phyloP scores from a whole-genome alignment of 345 rosid species.

The Physaria fendleri region DNA sequence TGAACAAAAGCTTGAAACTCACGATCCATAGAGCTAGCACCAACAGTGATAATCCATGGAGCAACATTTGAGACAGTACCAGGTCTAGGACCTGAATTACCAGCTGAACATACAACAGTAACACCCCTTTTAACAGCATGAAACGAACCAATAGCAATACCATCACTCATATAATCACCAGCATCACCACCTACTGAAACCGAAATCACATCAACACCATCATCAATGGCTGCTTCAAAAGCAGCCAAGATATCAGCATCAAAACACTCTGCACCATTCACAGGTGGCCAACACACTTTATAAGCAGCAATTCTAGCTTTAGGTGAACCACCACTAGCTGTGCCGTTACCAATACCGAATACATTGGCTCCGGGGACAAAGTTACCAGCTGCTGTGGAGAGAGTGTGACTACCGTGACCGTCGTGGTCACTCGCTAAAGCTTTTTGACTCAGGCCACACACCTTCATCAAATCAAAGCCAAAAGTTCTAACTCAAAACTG shows the following conservation, averaged over 20 bases:
- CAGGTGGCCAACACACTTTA: constrained; percentile 48
- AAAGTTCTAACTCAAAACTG: too few relatives aligned
- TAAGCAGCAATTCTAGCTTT: constrained; percentile 56
- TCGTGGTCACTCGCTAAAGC: constrained; percentile 50
- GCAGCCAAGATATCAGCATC: constrained; percentile 55
- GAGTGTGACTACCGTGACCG: constrained; percentile 60
- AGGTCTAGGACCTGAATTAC: constrained; percentile 61
- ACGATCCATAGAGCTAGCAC: constrained; percentile 70
- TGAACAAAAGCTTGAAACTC: constrained; percentile 43
- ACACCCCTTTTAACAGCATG: constrained; percentile 36
- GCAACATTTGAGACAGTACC: constrained; percentile 49
- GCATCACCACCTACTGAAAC: constrained; percentile 36
- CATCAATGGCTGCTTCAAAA: constrained; percentile 49
- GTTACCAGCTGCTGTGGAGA: constrained; percentile 58
- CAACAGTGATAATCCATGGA: constrained; percentile 76
- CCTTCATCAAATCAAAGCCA: too few relatives aligned
- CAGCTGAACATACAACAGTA: constrained; percentile 42
- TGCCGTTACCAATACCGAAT: constrained; percentile 43
- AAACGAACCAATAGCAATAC: constrained; percentile 36
- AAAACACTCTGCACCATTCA: constrained; percentile 31
- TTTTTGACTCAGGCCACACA: constrained; percentile 62
- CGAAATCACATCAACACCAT: constrained; percentile 52
- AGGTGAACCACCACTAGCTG: constrained; percentile 70
- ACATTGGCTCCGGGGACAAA: constrained; percentile 41
- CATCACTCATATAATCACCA: constrained; percentile 26